Percentiles rank a stretch among this genome's conserved stretches.
Conservation (phyloP, 345 rosid species). For the Moringa oleifera region DNA sequence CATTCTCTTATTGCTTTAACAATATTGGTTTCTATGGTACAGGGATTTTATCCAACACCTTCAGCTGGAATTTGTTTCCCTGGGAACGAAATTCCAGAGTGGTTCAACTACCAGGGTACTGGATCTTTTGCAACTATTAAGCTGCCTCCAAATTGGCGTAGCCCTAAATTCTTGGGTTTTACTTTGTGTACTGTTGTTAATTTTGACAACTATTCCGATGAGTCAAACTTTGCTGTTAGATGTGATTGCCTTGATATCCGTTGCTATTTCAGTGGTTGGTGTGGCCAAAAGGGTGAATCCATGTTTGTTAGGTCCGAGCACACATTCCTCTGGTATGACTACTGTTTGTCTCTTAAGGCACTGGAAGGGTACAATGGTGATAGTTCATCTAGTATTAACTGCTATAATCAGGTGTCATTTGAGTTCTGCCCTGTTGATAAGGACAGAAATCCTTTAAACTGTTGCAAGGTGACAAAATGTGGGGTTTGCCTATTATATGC, state of each 20-base stretch:
- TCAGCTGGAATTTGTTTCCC: conserved; percentile 12
- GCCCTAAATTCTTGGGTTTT: conserved; percentile 25
- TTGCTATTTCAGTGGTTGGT: conserved; percentile 22
- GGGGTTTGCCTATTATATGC: conserved; percentile 26
- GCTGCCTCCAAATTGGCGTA: conserved; percentile 24
- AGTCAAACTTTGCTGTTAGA: conserved; percentile 2
- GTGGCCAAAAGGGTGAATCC: conserved; percentile 17
- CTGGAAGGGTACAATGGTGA: not conserved
- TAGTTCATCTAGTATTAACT: not conserved
- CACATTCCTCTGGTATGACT: conserved; percentile 19
- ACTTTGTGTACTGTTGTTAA: conserved; percentile 23
- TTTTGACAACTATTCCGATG: conserved; percentile 18
- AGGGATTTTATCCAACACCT: conserved; percentile 11
- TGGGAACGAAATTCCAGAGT: conserved; percentile 20
- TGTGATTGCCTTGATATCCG: conserved; percentile 14
- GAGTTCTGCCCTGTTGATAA: conserved; percentile 22
- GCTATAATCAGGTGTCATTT: conserved; percentile 13
- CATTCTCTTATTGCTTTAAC: conserved; percentile 9
- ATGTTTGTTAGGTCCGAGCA: conserved; percentile 20
- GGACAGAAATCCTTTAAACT: not conserved
- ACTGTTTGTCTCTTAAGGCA: conserved; percentile 8
- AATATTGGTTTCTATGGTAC: not conserved
- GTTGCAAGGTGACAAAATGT: conserved; percentile 21
- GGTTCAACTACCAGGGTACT: conserved; percentile 25
- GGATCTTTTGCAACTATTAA: conserved; percentile 27